phyloP scores from a whole-genome alignment of 495 filamentous ascomycete genomes.

The Sphaerosporella brunnea region DNA sequence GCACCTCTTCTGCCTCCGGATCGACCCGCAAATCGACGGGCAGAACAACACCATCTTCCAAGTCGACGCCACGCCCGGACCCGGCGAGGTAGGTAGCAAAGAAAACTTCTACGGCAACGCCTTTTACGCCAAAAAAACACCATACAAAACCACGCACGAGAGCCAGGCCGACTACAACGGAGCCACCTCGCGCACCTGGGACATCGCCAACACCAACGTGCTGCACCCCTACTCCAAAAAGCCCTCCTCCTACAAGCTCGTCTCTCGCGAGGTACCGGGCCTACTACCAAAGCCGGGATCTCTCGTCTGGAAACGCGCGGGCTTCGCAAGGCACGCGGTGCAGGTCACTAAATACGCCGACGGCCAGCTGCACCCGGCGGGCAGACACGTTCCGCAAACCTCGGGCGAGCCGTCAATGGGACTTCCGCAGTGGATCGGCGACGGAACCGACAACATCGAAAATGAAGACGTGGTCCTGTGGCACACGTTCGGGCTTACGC shows the following conservation, averaged over 20 bases:
- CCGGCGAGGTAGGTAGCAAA: conserved; percentile 52
- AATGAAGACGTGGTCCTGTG: conserved; percentile 83
- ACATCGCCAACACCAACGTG: conserved; percentile 72
- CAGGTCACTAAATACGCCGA: conserved; percentile 75
- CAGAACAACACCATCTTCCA: conserved; percentile 72
- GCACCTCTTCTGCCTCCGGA: conserved; percentile 82
- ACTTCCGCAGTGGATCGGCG: conserved; percentile 67
- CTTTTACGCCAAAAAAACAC: conserved; percentile 82
- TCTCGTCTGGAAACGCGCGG: conserved; percentile 84
- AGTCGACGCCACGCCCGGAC: conserved; percentile 48
- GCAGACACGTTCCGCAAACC: conserved; percentile 85
- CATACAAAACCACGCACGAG: conserved; percentile 54
- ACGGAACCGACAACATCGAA: conserved; percentile 49
- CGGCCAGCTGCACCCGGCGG: conserved; percentile 78
- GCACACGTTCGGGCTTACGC: conserved; percentile 89
- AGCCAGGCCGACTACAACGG: conserved; percentile 69
- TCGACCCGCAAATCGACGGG: conserved; percentile 82
- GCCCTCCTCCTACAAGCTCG: conserved; percentile 78
- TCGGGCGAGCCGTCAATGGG: conserved; percentile 66
- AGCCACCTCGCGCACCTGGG: conserved; percentile 66
- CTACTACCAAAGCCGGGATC: conserved; percentile 71
- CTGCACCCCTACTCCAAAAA: conserved; percentile 73
- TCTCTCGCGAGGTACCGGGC: conserved; percentile 62
- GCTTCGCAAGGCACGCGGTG: conserved; percentile 78
- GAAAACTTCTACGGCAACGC: conserved; percentile 88